Evolutionary conservation across 2,329 filamentous ascomycete genomes (phyloP), one percentile per base, ranked within the genome.

Genomic region (Microsporum audouinii): DNA sequence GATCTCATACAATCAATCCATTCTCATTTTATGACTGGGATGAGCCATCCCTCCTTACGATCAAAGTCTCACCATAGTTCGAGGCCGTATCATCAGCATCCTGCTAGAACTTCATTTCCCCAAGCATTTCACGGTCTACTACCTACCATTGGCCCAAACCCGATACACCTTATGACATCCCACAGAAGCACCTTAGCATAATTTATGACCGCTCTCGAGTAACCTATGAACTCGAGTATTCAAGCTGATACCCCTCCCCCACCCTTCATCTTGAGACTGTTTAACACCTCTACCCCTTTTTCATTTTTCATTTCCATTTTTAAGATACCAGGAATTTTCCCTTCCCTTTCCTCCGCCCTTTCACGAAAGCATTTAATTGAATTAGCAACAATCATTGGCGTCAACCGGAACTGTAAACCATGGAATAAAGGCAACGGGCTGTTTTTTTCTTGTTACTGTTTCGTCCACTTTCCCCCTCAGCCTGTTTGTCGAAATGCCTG

Each of bases 321-420:
- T 38, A 58, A 29, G 56, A 58, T 45, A 58, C 36, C 56, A 41
- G 7, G 10, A 31, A n/a, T 39, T 58, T 43, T 17, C 17, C 36
- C 29, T 41, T 29, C 31, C 29, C 1, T 36, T 23, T 17, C n/a
- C 17, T 17, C 17, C 31, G n/a, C 45, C 45, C 45, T 29, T 49
- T 49, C 45, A 49, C 23, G 45, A 55, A 34, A 45, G 31, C 33
- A 36, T 55, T 55, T 36, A 55, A 33, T n/a, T 17, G 29, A 36
- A 34, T n/a, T 55, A n/a, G 31, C 49, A 55, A 55, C 27, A 23
- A 55, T 34, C 49, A 49, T 55, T 55, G 49, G 49, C 49, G 49
- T 34, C 49, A 36, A 23, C 49, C 31, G 49, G 49, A 55, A 55
- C 49, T 55, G 29, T 55, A 36, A 55, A 36, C 31, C 49, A 36